phyloP scores from a whole-genome alignment of 2,329 filamentous ascomycete genomes.

The Aspergillus pseudoterreus region DNA sequence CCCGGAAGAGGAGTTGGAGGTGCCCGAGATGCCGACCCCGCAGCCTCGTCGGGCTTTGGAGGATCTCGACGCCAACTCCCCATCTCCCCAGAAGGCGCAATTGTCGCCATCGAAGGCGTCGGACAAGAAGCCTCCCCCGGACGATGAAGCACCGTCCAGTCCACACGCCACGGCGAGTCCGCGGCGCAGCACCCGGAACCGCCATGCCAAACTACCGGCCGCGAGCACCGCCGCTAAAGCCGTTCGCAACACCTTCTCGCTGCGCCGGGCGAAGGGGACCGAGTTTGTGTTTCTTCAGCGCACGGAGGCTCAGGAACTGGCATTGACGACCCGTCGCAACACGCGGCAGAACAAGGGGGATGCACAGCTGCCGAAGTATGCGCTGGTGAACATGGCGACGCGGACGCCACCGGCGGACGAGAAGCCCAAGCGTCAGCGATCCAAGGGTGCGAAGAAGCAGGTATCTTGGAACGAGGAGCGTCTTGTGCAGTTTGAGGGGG shows the following conservation, averaged over 20 bases:
- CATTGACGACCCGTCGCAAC: slow-evolving; percentile 40
- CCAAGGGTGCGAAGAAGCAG: slow-evolving; percentile 20
- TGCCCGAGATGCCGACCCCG: slow-evolving; percentile 23
- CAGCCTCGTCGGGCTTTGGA: slow-evolving; percentile 33
- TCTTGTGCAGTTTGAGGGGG: slow-evolving; percentile 34
- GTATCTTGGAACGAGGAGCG: slow-evolving; percentile 39
- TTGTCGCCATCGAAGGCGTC: slow-evolving; percentile 27
- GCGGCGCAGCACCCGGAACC: slow-evolving; percentile 36
- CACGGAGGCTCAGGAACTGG: slow-evolving; percentile 40
- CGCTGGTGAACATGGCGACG: slow-evolving; percentile 23
- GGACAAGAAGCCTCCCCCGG: slow-evolving; percentile 10
- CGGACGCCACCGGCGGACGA: slow-evolving; percentile 9
- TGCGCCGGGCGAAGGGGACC: slow-evolving; percentile 43
- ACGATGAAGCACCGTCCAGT: slow-evolving; percentile 12
- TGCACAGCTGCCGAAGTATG: slow-evolving; percentile 30
- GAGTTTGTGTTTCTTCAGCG: slow-evolving; percentile 44
- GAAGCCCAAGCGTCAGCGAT: slow-evolving; percentile 5
- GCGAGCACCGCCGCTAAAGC: slow-evolving; percentile 14
- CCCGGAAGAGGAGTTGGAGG: slow-evolving; percentile 9
- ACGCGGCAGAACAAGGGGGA: slow-evolving; percentile 41
- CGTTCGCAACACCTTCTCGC: slow-evolving; percentile 37
- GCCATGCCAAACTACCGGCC: slow-evolving; percentile 22
- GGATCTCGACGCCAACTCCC: slow-evolving; percentile 36
- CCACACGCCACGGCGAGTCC: slow-evolving; percentile 19
- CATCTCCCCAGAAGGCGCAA: slow-evolving; percentile 31